Percentiles rank a stretch among this genome's conserved stretches.
Conservation (phyloP, 75 land plant species). For the Cunninghamia lanceolata region DNA sequence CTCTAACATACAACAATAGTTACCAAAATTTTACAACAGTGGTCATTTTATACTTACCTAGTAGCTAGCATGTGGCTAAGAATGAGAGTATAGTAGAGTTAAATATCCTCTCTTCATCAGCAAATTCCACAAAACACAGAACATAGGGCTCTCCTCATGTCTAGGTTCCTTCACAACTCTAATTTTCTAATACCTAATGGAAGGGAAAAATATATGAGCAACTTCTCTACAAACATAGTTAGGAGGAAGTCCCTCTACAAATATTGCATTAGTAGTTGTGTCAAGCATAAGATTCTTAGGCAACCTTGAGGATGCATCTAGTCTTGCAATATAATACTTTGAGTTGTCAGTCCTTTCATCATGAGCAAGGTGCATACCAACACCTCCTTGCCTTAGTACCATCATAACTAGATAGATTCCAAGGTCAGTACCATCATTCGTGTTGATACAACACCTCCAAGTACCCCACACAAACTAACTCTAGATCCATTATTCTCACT, state of each 20-base stretch:
- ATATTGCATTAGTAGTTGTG: slow-evolving; percentile 46
- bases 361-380: slow-evolving; percentile 14
- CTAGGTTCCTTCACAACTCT: slow-evolving; percentile 63
- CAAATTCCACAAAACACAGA: too few species aligned
- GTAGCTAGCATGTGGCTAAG: too few species aligned
- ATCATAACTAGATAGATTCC: slow-evolving; percentile 27
- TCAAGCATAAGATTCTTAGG: slow-evolving; percentile 1
- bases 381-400: slow-evolving; percentile 23
- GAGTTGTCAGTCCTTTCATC: slow-evolving; percentile 12
- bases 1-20: too few species aligned
- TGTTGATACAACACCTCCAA: not conserved
- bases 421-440: not conserved
- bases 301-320: not conserved
- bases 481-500: slow-evolving; percentile 14
- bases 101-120: too few species aligned
- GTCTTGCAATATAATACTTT: not conserved
- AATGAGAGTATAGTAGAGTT: too few species aligned
- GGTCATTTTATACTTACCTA: too few species aligned
- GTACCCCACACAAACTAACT: not conserved
- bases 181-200: slow-evolving; percentile 60
- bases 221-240: slow-evolving; percentile 73
- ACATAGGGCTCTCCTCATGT: not conserved
- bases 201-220: slow-evolving; percentile 69
- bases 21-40: too few species aligned
- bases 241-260: slow-evolving; percentile 74